Evolutionary conservation across 2,329 filamentous ascomycete genomes (phyloP).

Genomic region (Daldinia eschscholtzii): DNA sequence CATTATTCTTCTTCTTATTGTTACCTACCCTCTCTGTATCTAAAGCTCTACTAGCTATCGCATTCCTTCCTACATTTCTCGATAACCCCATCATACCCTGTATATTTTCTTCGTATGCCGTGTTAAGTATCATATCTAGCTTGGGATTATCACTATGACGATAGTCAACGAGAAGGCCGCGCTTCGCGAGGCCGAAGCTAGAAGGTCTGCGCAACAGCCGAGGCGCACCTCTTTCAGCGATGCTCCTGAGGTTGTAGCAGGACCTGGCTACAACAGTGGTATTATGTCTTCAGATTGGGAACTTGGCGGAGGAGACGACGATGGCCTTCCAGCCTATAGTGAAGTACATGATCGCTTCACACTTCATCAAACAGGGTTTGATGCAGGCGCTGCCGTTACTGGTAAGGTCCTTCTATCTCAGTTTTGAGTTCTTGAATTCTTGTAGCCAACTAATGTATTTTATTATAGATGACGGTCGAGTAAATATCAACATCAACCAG

Average conservation of each 20-base stretch:
- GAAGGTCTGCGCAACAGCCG: not conserved
- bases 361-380: slow-evolving; percentile 72
- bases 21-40: slow-evolving; percentile 11
- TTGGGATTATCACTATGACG: slow-evolving; percentile 26
- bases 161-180: slow-evolving; percentile 40
- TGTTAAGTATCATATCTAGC: not conserved
- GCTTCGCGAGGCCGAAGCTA: not conserved
- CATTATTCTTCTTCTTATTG: too few relatives aligned
- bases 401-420: slow-evolving; percentile 53
- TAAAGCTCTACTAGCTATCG: not conserved
- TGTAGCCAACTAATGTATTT: slow-evolving; percentile 26
- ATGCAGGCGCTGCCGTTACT: slow-evolving; percentile 71
- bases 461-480: slow-evolving; percentile 75
- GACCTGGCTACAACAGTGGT: slow-evolving; percentile 55
- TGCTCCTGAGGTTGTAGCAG: slow-evolving; percentile 52
- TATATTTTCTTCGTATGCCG: slow-evolving; percentile 25
- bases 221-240: slow-evolving; percentile 42
- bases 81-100: not conserved
- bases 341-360: slow-evolving; percentile 67
- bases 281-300: slow-evolving; percentile 54
- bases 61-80: not conserved
- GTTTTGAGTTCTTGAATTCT: not conserved
- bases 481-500: slow-evolving; percentile 84
- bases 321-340: slow-evolving; percentile 70
- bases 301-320: slow-evolving; percentile 56